A percentile compares a stretch with the other conserved stretches of the same genome.
Conservation (phyloP, 2,329 filamentous ascomycete species). For the Xylariaceae sp. region DNA sequence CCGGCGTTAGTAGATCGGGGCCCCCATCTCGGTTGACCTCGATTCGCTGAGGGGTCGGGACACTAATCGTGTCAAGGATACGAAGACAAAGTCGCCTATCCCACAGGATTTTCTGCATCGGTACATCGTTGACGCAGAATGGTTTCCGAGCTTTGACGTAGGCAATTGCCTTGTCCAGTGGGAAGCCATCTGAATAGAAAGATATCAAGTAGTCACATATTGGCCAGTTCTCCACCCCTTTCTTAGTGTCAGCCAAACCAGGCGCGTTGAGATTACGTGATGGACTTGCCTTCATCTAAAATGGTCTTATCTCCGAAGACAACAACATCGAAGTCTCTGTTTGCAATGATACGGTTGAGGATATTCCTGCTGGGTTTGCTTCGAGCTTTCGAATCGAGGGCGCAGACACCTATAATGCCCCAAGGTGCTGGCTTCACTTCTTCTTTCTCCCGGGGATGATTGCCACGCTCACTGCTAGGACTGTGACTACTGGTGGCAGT, state of each 20-base stretch:
- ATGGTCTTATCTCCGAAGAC: constrained; percentile 99
- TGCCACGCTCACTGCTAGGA: constrained; percentile 65
- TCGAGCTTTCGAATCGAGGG: constrained; percentile 89
- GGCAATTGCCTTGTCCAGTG: constrained; percentile 91
- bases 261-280: background rate
- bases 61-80: constrained; percentile 82
- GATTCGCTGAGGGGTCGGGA: constrained; percentile 81
- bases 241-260: constrained; percentile 21
- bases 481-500: constrained; percentile 79
- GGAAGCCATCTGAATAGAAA: constrained; percentile 97
- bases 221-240: constrained; percentile 40
- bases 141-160: constrained; percentile 91
- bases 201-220: constrained; percentile 85
- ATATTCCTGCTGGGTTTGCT: constrained; percentile 98
- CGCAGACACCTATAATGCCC: constrained; percentile 85
- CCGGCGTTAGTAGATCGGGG: constrained; percentile 70
- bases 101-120: constrained; percentile 97
- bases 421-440: constrained; percentile 56
- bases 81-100: constrained; percentile 85
- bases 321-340: constrained; percentile 90
- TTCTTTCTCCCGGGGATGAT: constrained; percentile 54
- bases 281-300: constrained; percentile 70
- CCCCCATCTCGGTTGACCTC: constrained; percentile 94
- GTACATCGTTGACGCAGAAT: constrained; percentile 95
- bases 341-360: constrained; percentile 82